Conservation (phyloP, 2,329 filamentous ascomycete species). For the Neopestalotiopsis clavispora region DNA sequence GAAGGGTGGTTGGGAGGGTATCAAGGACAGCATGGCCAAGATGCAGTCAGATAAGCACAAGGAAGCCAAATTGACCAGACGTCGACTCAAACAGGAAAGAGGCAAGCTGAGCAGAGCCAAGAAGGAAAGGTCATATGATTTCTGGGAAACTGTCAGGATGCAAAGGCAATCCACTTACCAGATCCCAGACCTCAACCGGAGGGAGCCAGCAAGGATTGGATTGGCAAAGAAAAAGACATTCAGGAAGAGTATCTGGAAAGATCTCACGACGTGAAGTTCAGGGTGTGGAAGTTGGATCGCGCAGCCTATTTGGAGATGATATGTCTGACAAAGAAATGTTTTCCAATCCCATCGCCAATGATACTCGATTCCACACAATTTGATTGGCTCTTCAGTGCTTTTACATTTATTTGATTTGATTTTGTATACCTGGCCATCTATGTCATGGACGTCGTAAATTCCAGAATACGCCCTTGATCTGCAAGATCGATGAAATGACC, state of each 20-base stretch:
- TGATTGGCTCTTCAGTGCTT: background rate
- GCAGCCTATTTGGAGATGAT: no score
- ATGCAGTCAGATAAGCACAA: slow-evolving; percentile 34
- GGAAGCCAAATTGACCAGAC: slow-evolving; percentile 28
- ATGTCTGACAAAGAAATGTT: no score
- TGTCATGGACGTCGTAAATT: background rate
- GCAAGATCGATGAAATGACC: background rate
- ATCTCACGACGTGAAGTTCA: background rate
- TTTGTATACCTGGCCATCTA: background rate
- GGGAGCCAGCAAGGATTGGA: slow-evolving; percentile 22
- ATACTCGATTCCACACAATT: no score
- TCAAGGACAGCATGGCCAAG: slow-evolving; percentile 24
- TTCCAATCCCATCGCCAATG: no score
- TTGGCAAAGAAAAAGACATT: slow-evolving; percentile 26
- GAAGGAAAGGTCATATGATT: slow-evolving; percentile 43
- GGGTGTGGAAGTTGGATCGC: background rate
- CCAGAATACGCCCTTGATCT: background rate
- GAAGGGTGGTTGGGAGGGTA: slow-evolving; percentile 17
- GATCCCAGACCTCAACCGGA: slow-evolving; percentile 43
- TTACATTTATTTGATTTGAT: background rate
- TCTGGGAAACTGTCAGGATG: slow-evolving; percentile 43
- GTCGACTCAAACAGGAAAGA: slow-evolving; percentile 26
- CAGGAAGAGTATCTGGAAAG: slow-evolving; percentile 20
- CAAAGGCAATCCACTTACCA: slow-evolving; percentile 36
- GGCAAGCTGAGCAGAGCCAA: slow-evolving; percentile 24